Percentiles rank a stretch among this genome's conserved stretches.
These are phyloP conservation scores for Polytolypa hystricis DNA, from an alignment of 2,329 filamentous ascomycete species.

Conservation along the genomic window DNA sequence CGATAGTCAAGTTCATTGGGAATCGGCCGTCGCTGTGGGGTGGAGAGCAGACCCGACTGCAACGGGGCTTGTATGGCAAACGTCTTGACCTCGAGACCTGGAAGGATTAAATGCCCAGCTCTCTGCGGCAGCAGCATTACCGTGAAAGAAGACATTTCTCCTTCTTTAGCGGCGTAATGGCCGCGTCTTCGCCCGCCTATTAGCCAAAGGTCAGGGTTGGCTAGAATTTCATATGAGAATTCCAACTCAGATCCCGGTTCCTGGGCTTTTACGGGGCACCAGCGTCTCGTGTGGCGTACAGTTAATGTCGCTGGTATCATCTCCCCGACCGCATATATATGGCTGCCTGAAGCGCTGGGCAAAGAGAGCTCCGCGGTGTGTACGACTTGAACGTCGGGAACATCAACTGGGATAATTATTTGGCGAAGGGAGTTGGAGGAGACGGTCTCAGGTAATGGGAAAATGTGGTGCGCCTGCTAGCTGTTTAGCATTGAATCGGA, in stretches of 20 bases:
- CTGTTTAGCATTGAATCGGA: neutral
- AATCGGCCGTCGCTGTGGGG: slow-evolving; percentile 26
- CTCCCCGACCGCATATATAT: slow-evolving; percentile 29
- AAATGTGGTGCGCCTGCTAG: slow-evolving; percentile 23
- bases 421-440: slow-evolving; percentile 40
- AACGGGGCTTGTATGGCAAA: slow-evolving; percentile 37
- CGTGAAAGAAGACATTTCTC: slow-evolving; percentile 44
- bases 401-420: slow-evolving; percentile 80
- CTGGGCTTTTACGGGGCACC: slow-evolving; percentile 31
- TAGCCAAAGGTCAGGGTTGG: slow-evolving; percentile 67
- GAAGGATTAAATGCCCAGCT: slow-evolving; percentile 66
- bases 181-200: slow-evolving; percentile 71
- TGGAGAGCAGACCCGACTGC: slow-evolving; percentile 10
- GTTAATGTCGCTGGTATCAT: slow-evolving; percentile 36
- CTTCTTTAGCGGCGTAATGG: slow-evolving; percentile 50
- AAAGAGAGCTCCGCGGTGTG: slow-evolving; percentile 52
- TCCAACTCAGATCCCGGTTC: slow-evolving; percentile 45
- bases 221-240: slow-evolving; percentile 74
- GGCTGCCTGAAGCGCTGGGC: slow-evolving; percentile 19
- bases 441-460: slow-evolving; percentile 20
- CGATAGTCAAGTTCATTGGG: slow-evolving; percentile 69
- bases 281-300: slow-evolving; percentile 46
- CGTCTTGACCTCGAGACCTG: slow-evolving; percentile 62
- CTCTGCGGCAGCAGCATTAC: slow-evolving; percentile 71
- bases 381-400: slow-evolving; percentile 71